A percentile compares a stretch with the other conserved stretches of the same genome.
phyloP scores from a whole-genome alignment of 495 filamentous ascomycete species.

The Xylaria telfairii region DNA sequence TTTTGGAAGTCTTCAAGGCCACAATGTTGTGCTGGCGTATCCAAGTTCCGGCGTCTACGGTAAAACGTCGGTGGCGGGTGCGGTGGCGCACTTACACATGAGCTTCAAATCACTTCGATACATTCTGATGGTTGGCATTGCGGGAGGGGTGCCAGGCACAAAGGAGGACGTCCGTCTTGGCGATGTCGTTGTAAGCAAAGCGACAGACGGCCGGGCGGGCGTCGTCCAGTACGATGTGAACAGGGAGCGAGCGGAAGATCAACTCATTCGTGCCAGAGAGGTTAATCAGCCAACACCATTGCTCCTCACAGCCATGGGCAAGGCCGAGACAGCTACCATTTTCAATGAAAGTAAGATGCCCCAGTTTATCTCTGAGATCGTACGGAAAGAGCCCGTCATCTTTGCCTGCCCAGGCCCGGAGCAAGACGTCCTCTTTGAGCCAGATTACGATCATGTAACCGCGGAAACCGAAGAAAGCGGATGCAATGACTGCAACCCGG shows the following conservation, averaged over 20 bases:
- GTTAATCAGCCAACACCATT: neutral
- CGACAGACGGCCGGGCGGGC: neutral
- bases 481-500: conserved; percentile 1
- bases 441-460: neutral
- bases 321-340: neutral
- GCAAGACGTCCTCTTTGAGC: conserved; percentile 11
- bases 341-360: neutral
- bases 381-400: neutral
- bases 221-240: neutral
- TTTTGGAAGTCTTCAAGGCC: neutral
- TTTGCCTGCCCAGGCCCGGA: conserved; percentile 6
- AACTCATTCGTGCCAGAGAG: neutral
- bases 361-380: neutral
- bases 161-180: conserved; percentile 2
- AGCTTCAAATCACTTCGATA: conserved; percentile 5
- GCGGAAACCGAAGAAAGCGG: neutral
- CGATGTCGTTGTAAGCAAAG: conserved; percentile 11
- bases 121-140: conserved; percentile 1
- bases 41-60: neutral
- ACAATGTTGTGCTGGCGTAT: conserved; percentile 3
- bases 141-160: neutral
- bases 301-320: conserved; percentile 1
- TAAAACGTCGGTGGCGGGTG: neutral
- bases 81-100: neutral
- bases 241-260: neutral